Evolutionary conservation across 345 rosid species (phyloP).

Genomic region (Linum lewisii): DNA sequence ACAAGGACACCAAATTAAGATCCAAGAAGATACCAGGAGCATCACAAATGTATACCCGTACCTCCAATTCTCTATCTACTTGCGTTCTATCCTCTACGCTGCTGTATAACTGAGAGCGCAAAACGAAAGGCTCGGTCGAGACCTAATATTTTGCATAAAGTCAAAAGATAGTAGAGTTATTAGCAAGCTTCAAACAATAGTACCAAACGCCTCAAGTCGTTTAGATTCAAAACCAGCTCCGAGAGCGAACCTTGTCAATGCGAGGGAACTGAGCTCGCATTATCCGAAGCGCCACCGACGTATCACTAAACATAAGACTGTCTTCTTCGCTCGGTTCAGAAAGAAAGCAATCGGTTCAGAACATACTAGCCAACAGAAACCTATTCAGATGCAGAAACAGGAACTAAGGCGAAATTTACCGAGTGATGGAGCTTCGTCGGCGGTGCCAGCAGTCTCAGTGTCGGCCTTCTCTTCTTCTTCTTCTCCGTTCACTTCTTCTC

Average conservation of each 20-base stretch:
- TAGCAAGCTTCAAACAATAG: neutral
- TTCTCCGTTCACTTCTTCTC: slow-evolving; percentile 19
- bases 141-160: slow-evolving; percentile 27
- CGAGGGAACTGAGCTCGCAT: slow-evolving; percentile 93
- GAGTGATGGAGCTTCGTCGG: slow-evolving; percentile 24
- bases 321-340: slow-evolving; percentile 33
- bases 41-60: slow-evolving; percentile 6
- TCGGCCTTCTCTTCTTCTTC: slow-evolving; percentile 11
- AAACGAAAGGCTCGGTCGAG: slow-evolving; percentile 61
- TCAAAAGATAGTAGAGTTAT: neutral
- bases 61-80: slow-evolving; percentile 89
- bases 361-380: neutral
- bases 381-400: neutral
- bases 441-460: slow-evolving; percentile 17
- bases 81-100: slow-evolving; percentile 73
- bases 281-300: slow-evolving; percentile 70
- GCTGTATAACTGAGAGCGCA: slow-evolving; percentile 83
- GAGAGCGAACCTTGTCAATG: slow-evolving; percentile 50
- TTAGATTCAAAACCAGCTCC: neutral
- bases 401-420: slow-evolving; percentile 14
- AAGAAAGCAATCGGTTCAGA: neutral
- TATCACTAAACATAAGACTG: slow-evolving; percentile 68
- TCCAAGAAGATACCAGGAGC: neutral
- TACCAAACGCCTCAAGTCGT: neutral
- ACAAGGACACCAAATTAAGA: neutral